Base-by-base conservation (phyloP, 2,329 filamentous ascomycete species). In the Nemania serpens region DNA sequence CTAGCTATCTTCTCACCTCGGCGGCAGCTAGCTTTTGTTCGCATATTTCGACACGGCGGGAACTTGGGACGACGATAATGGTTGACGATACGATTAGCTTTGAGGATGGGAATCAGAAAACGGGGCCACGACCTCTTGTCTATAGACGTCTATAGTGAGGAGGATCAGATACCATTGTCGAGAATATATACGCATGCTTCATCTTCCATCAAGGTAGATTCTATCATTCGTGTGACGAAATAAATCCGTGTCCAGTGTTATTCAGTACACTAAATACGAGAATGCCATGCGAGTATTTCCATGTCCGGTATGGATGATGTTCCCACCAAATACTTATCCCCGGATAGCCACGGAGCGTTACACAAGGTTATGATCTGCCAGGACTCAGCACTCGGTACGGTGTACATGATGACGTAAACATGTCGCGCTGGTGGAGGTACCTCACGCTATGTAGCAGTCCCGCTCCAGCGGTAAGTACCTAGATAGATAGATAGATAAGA, bases 51-150 rank as follows among this genome's bases (percentile, higher is more conserved):
- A 36, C 41, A 45, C 17, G 45, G 33, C 25, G 37, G 48, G 42
- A 49, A 55, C 48, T 29, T 57, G 49, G 48, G 41, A 65, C 61
- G 57, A 65, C 50, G 59, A 63, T 59, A 47, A 63, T 65, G 63
- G 59, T 51, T 60, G 58, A 65, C 25, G 60, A 65, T 45, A 62
- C 45, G 52, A 58, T 58, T 61, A 54, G 55, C 29, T 54, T 63
- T 7, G 55, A 47, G 13, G 49, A 57, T 22, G 34, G 50, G 56
- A 37, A 29, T 42, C 25, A 29, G 41, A 46, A 33, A 39, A 45
- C 41, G n/a, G 20, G 36, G 22, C 17, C 20, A 51, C 12, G 41
- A 39, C 42, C 25, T 55, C 45, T n/a, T n/a, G 46, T 47, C 41
- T 34, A 43, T 25, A 43, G 36, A 42, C 22, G 25, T 29, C 25